These are phyloP conservation scores for Micractinium sp. DNA, from an alignment of 139 green algal genomes.

Conservation along the genomic window DNA sequence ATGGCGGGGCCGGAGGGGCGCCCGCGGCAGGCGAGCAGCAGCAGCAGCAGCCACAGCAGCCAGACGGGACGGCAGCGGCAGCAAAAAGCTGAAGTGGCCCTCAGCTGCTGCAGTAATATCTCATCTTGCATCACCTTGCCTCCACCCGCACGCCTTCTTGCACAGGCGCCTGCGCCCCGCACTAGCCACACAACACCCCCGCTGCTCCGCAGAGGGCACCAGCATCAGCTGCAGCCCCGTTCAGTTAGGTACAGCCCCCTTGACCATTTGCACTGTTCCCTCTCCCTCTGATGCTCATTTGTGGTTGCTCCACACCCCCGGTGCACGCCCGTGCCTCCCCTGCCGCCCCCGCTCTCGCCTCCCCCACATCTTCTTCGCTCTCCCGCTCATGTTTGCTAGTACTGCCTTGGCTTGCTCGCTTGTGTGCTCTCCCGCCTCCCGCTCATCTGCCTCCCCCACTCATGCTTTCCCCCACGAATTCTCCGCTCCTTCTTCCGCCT, in stretches of 20 bases:
- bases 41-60: constrained; percentile 1
- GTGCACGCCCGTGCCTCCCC: not conserved
- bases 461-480: not conserved
- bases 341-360: not conserved
- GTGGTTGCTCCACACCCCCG: not conserved
- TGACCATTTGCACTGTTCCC: not conserved
- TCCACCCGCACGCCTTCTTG: not conserved
- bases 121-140: not conserved
- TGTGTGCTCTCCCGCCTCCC: not conserved
- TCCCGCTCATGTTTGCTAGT: not conserved
- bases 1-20: not conserved
- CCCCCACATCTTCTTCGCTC: not conserved
- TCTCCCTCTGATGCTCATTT: not conserved
- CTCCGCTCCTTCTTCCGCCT: not conserved
- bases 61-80: not conserved
- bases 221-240: too few species aligned
- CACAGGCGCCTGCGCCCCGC: not conserved
- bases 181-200: not conserved
- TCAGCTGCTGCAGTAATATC: not conserved
- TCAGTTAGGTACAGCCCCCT: not conserved
- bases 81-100: constrained; percentile 1
- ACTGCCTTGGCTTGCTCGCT: not conserved
- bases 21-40: not conserved
- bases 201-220: too few species aligned
- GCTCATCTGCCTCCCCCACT: not conserved